Evolutionary conservation across 768 basidiomycete genomes (phyloP).

Genomic region (Rhizopogon vesiculosus): DNA sequence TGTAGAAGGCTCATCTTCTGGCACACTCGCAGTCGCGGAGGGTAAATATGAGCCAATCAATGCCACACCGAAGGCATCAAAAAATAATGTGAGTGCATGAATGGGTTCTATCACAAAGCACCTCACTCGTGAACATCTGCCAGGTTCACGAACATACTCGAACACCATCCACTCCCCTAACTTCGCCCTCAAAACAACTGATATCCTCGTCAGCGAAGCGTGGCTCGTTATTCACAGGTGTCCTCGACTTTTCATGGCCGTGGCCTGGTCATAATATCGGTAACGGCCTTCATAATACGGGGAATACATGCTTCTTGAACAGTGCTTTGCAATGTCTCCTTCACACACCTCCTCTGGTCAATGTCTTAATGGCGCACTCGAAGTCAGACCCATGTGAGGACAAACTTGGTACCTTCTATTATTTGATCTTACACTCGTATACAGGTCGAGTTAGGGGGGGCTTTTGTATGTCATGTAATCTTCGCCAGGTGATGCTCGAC

Average conservation of each 20-base stretch:
- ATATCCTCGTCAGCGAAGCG: conserved; percentile 25
- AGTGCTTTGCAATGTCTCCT: conserved; percentile 90
- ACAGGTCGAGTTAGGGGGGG: conserved; percentile 37
- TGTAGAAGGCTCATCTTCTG: conserved; percentile 79
- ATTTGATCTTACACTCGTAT: conserved; percentile 5
- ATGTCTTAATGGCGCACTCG: conserved; percentile 48
- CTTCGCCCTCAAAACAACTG: conserved; percentile 24
- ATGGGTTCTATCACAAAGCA: not conserved
- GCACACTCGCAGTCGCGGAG: conserved; percentile 63
- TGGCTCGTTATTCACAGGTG: conserved; percentile 42
- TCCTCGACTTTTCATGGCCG: conserved; percentile 66
- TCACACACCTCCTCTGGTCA: conserved; percentile 86
- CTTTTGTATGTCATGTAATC: conserved; percentile 80
- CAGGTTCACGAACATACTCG: conserved; percentile 17
- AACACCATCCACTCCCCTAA: conserved; percentile 19
- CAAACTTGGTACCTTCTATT: conserved; percentile 1
- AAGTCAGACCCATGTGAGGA: conserved; percentile 55
- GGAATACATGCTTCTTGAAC: conserved; percentile 96
- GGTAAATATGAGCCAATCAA: conserved; percentile 84
- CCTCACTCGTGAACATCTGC: conserved; percentile 3
- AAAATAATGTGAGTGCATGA: conserved; percentile 40
- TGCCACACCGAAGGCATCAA: conserved; percentile 48
- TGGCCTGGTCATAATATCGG: conserved; percentile 58
- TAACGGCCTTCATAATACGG: conserved; percentile 73
- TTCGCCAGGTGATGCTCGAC: conserved; percentile 52